Evolutionary conservation across 352 stramenopile species (phyloP).

Genomic region (Paralagenidium karlingii): DNA sequence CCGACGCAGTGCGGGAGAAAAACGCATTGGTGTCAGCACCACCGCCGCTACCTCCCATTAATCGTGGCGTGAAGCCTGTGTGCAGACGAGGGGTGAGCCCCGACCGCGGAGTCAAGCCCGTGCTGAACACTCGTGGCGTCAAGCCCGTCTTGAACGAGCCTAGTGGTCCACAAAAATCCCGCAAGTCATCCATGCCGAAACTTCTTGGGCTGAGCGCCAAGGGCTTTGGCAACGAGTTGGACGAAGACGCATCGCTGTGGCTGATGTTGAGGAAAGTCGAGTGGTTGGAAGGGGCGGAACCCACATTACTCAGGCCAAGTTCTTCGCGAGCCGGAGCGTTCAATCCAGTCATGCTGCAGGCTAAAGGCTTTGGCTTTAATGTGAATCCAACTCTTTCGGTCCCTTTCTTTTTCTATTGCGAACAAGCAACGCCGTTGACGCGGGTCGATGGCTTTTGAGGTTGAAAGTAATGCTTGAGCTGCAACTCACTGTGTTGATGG

Average conservation of each 20-base stretch:
- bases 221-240: slow-evolving; percentile 35
- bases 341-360: not conserved
- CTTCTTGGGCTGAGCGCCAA: slow-evolving; percentile 64
- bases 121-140: slow-evolving; percentile 70
- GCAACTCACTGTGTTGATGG: too few relatives aligned
- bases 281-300: slow-evolving; percentile 11
- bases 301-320: slow-evolving; percentile 41
- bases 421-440: too few relatives aligned
- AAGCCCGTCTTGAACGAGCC: slow-evolving; percentile 76
- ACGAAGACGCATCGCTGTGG: slow-evolving; percentile 9
- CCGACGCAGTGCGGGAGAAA: slow-evolving; percentile 19
- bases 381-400: too few relatives aligned
- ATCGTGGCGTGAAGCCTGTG: slow-evolving; percentile 65
- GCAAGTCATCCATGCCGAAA: slow-evolving; percentile 77
- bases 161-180: slow-evolving; percentile 67
- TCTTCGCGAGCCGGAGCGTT: slow-evolving; percentile 32
- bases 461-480: too few relatives aligned
- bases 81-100: slow-evolving; percentile 73
- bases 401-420: too few relatives aligned
- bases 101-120: slow-evolving; percentile 60
- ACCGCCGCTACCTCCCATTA: slow-evolving; percentile 5
- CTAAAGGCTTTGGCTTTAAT: too few relatives aligned
- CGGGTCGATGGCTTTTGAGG: too few relatives aligned
- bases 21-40: slow-evolving; percentile 22
- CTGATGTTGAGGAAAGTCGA: slow-evolving; percentile 21